Conservation (phyloP, 2,329 filamentous ascomycete genomes). For the Neonectria coccinea region DNA sequence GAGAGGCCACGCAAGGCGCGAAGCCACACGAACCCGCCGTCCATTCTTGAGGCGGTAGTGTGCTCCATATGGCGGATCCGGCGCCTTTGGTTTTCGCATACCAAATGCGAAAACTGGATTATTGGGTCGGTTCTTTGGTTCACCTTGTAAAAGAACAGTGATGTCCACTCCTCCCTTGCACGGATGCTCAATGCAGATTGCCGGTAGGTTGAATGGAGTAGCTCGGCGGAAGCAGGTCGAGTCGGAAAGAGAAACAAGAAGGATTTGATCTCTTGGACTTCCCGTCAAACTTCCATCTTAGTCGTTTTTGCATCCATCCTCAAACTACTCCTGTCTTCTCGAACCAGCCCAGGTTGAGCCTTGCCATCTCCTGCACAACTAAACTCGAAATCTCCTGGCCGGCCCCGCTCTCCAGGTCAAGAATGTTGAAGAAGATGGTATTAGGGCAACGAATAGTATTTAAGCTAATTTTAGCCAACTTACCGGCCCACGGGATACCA, state of each 20-base stretch:
- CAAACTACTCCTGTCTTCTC: background rate
- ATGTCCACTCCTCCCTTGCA: background rate
- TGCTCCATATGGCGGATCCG: no score
- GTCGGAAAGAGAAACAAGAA: background rate
- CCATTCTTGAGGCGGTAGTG: background rate
- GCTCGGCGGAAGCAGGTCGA: no score
- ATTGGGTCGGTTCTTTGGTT: background rate
- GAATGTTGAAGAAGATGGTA: no score
- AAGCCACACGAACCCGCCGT: background rate
- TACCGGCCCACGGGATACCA: no score
- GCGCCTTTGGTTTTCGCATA: background rate
- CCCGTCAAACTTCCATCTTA: background rate
- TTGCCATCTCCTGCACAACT: no score
- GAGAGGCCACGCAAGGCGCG: no score
- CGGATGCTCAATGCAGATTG: background rate
- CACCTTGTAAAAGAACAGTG: background rate
- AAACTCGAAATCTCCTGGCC: constrained; percentile 14
- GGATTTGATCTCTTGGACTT: background rate
- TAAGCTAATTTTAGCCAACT: no score
- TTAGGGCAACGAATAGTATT: no score
- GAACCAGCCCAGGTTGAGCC: background rate
- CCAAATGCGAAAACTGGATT: background rate
- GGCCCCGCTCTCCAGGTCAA: constrained; percentile 59
- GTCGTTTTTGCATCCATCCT: background rate
- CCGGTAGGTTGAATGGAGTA: background rate